Conservation (phyloP, 495 filamentous ascomycete genomes). For the Hyaloscypha variabilis region DNA sequence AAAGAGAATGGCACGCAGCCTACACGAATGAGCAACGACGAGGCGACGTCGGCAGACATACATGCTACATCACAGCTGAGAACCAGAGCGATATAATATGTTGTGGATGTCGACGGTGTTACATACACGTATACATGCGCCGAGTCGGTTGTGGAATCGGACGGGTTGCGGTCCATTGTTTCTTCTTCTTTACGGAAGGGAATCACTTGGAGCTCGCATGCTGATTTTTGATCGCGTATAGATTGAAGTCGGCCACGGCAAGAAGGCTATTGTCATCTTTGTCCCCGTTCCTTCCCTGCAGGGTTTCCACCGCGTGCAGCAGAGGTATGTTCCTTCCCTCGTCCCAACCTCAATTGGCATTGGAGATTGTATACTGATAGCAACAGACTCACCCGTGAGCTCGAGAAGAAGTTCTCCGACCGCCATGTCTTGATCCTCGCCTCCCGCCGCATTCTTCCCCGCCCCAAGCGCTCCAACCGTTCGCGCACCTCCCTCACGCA, state of each 20-base stretch:
- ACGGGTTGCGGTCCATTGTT: slow-evolving; percentile 69
- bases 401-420: slow-evolving; percentile 99
- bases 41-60: slow-evolving; percentile 21
- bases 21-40: slow-evolving; percentile 14
- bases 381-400: slow-evolving; percentile 92
- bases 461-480: slow-evolving; percentile 94
- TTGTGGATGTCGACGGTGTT: slow-evolving; percentile 15
- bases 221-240: slow-evolving; percentile 69
- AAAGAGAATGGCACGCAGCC: slow-evolving; percentile 25
- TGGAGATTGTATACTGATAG: background rate
- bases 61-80: slow-evolving; percentile 30
- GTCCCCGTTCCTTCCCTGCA: slow-evolving; percentile 96
- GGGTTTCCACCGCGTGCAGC: slow-evolving; percentile 98
- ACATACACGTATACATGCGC: background rate
- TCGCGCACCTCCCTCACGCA: slow-evolving; percentile 91
- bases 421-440: slow-evolving; percentile 99
- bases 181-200: slow-evolving; percentile 17
- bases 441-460: slow-evolving; percentile 96
- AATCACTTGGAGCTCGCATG: slow-evolving; percentile 60
- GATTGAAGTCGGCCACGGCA: slow-evolving; percentile 99
- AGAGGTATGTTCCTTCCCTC: slow-evolving; percentile 72
- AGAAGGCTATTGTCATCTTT: slow-evolving; percentile 99
- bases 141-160: slow-evolving; percentile 66
- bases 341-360: background rate
- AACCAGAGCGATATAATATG: slow-evolving; percentile 15